A percentile compares a stretch with the other conserved stretches of the same genome.
Conservation (phyloP, 179 eudicot genomes). For the Sideroxylon spinosum region DNA sequence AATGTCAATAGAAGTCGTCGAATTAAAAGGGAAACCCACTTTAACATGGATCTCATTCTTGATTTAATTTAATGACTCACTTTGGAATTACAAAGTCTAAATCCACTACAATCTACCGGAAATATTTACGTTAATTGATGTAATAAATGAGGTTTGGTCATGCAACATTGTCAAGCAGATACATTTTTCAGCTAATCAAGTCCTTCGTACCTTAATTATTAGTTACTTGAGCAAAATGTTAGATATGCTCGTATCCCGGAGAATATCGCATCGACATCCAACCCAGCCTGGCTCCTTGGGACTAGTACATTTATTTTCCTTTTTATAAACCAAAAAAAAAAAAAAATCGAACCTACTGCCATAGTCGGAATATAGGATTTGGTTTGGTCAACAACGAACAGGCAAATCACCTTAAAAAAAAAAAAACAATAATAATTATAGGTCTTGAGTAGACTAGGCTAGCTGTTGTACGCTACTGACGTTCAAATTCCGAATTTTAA, state of each 20-base stretch:
- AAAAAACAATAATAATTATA: neutral
- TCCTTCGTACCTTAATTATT: neutral
- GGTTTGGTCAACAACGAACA: neutral
- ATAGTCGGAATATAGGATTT: neutral
- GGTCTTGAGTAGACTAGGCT: neutral
- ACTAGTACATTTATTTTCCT: neutral
- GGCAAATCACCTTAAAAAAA: neutral
- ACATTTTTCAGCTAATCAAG: neutral
- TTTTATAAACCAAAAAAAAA: neutral
- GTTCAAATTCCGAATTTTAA: too few species aligned
- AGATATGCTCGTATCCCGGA: neutral
- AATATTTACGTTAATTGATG: neutral
- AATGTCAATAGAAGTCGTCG: too few species aligned
- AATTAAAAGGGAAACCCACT: too few species aligned
- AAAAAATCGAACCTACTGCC: neutral
- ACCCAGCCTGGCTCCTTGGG: slow-evolving; percentile 1
- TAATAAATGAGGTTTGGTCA: neutral
- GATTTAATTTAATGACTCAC: too few species aligned
- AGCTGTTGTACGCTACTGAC: neutral
- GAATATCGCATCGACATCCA: neutral
- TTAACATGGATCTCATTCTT: too few species aligned
- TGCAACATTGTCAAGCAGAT: neutral
- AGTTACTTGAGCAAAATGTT: neutral
- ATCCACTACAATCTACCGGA: too few species aligned
- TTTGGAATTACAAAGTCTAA: too few species aligned